These are phyloP conservation scores for Kuraishia ogatae DNA, from an alignment of 805 yeast species.

Conservation along the genomic window DNA sequence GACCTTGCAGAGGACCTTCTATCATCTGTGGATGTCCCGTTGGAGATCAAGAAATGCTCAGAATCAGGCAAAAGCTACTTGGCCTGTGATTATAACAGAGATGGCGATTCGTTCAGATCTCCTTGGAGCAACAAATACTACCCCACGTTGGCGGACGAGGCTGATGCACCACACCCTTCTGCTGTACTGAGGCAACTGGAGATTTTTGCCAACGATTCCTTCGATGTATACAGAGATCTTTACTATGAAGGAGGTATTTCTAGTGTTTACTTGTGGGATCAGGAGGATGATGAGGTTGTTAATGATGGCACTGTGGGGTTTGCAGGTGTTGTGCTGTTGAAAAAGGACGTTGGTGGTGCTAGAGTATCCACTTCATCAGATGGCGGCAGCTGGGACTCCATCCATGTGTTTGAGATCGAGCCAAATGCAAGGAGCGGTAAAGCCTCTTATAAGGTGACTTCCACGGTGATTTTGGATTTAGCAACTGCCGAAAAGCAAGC, in stretches of 20 bases:
- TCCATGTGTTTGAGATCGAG: constrained; percentile 80
- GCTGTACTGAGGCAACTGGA: constrained; percentile 63
- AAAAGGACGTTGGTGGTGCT: constrained; percentile 46
- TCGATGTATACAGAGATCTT: constrained; percentile 86
- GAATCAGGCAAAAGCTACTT: constrained; percentile 59
- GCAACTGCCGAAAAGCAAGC: constrained; percentile 19
- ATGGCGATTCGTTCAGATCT: constrained; percentile 84
- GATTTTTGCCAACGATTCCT: constrained; percentile 76
- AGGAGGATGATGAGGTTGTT: constrained; percentile 28
- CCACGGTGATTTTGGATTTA: constrained; percentile 79
- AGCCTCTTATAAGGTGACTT: constrained; percentile 64
- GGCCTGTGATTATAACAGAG: constrained; percentile 92
- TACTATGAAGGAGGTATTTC: constrained; percentile 94
- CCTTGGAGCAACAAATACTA: constrained; percentile 82
- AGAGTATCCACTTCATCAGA: constrained; percentile 16
- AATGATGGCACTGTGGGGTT: constrained; percentile 50
- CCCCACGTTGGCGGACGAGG: constrained; percentile 37
- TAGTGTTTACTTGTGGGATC: constrained; percentile 89
- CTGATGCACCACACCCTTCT: constrained; percentile 73
- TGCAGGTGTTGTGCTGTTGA: constrained; percentile 86
- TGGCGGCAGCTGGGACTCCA: constrained; percentile 78
- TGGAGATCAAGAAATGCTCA: constrained; percentile 41
- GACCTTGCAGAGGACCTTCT: constrained; percentile 81
- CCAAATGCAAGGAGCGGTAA: constrained; percentile 24
- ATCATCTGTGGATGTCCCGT: constrained; percentile 82